Base-by-base conservation (phyloP, 2,329 filamentous ascomycete genomes). In the Microdochium bolleyi region DNA sequence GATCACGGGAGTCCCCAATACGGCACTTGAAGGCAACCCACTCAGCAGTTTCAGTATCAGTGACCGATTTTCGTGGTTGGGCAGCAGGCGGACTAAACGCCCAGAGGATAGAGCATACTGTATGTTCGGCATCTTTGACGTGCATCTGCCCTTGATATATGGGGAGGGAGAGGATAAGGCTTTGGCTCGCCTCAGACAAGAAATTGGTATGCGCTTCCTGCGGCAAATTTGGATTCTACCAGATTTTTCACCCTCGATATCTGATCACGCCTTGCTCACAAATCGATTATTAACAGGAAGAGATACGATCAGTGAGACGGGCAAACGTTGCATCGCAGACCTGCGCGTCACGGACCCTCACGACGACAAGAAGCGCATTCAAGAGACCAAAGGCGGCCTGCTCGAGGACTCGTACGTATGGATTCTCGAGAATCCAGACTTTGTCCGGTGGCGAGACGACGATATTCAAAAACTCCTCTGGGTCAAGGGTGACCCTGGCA, bases 401-500 rank as follows among this genome's bases (percentile, higher is more conserved):
- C 54, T 70, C 1, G 14, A 51, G 27, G 64, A 62, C 24, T 63
- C 61, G 1, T 71, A 67, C 52, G 27, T 44, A 14, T 72, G 67
- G 69, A 61, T 71, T 37, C 57, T 69, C 1, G 54, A 62, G 9
- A 54, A 68, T 24, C 14, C 49, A 7, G 56, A 58, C 16, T 70
- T 67, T 38, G 38, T 37, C 5, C 44, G 54, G 37, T 72, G 65
- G 59, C 60, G 51, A 1, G 37, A 59, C 14, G 51, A 60, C 30
- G 4, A 54, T 10, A 32, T 58, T 3, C 55, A 53, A 38, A 61
- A 56, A 14, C 52, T 68, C 16, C 59, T 70, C 0, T 70, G 64
- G 67, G 58, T 72, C 7, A 67, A 60, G 21, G 69, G 66, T 2
- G 63, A 66, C 13, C 62, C 67, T 0, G 67, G 67, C 2, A 71